Percentiles rank a stretch among this genome's conserved stretches.
Conservation (phyloP, 2,329 filamentous ascomycete species). For the Cladobotryum mycophilum region DNA sequence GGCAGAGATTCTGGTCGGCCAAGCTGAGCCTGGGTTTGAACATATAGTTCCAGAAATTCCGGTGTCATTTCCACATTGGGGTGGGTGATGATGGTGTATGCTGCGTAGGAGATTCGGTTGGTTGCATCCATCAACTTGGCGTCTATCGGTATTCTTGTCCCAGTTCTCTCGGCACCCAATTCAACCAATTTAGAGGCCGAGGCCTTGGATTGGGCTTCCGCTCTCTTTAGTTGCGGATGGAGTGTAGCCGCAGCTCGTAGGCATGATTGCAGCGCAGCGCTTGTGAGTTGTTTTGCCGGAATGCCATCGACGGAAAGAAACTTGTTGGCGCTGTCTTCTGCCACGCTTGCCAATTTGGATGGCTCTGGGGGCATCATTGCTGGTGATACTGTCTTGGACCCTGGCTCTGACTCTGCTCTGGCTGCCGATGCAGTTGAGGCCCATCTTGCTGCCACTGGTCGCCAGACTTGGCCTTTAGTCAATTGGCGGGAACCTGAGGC, state of each 20-base stretch:
- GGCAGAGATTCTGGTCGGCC: constrained; percentile 71
- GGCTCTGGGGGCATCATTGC: constrained; percentile 26
- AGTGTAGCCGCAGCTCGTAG: constrained; percentile 39
- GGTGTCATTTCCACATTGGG: constrained; percentile 76
- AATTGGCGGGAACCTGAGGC: constrained; percentile 13
- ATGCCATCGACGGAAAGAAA: constrained; percentile 41
- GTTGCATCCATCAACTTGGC: constrained; percentile 37
- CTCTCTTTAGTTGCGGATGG: constrained; percentile 34
- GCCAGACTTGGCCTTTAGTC: constrained; percentile 6
- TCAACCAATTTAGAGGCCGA: constrained; percentile 51
- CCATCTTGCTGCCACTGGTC: constrained; percentile 20
- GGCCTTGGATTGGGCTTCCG: constrained; percentile 34
- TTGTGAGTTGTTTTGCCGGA: constrained; percentile 37
- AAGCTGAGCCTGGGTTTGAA: constrained; percentile 68
- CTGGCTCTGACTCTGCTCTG: constrained; percentile 2
- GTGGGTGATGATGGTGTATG: constrained; percentile 66
- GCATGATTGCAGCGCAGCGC: constrained; percentile 39
- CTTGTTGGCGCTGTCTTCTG: constrained; percentile 36
- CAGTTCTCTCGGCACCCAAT: constrained; percentile 31
- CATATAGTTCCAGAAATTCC: constrained; percentile 65
- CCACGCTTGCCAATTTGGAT: constrained; percentile 33
- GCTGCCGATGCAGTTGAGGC: constrained; percentile 19
- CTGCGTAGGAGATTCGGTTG: constrained; percentile 49
- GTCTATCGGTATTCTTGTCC: constrained; percentile 25
- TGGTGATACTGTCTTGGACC: constrained; percentile 13